phyloP scores from a whole-genome alignment of 73 alveolate genomes.

The Stentor coeruleus region DNA sequence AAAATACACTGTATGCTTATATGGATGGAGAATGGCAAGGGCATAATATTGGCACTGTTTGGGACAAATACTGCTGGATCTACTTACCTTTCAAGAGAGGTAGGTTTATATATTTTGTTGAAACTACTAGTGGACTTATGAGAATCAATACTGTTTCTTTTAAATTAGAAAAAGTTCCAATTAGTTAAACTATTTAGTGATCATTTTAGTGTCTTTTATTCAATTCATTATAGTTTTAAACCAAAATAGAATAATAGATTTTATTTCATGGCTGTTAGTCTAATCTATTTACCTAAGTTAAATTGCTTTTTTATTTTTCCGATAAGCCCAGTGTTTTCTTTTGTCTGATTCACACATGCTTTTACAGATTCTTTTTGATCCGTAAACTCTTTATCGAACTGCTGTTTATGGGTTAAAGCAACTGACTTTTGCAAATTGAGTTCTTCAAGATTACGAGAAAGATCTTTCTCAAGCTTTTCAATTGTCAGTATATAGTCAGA shows the following conservation, averaged over 20 bases:
- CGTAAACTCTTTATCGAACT: not conserved
- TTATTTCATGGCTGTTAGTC: too few species aligned
- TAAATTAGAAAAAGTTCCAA: not conserved
- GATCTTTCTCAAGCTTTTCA: not conserved
- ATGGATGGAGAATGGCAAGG: not conserved
- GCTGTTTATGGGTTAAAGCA: not conserved
- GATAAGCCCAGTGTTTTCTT: not conserved
- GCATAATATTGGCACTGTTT: not conserved
- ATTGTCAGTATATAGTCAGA: conserved; percentile 10
- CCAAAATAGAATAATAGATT: too few species aligned
- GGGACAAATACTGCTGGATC: not conserved
- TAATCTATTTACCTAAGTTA: too few species aligned
- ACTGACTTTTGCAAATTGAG: not conserved
- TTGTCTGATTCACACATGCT: not conserved
- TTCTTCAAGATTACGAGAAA: not conserved
- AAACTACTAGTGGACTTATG: not conserved
- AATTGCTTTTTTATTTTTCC: not conserved
- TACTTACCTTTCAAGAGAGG: not conserved
- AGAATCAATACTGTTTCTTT: not conserved
- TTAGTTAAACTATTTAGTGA: too few species aligned
- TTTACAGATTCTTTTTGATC: not conserved
- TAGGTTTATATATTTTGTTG: not conserved
- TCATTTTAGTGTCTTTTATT: too few species aligned
- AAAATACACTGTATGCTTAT: not conserved
- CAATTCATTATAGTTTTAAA: too few species aligned